Percentiles rank a stretch among this genome's conserved stretches.
Conservation (phyloP, 1,284 basidiomycete genomes). For the Wolfiporia cocos region DNA sequence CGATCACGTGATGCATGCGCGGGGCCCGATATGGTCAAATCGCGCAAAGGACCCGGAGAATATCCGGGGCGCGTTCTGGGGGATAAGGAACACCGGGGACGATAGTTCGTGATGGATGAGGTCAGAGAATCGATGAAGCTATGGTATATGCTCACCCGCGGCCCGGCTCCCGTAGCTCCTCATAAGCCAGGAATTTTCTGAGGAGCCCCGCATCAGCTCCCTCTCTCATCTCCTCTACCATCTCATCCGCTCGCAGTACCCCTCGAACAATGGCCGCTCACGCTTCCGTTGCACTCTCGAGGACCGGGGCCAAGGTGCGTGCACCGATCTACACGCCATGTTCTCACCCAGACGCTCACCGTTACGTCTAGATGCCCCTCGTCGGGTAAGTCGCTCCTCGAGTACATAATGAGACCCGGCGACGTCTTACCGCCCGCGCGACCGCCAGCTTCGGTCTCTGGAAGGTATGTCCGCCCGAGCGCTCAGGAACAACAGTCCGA, state of each 20-base stretch:
- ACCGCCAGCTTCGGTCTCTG: slow-evolving; percentile 57
- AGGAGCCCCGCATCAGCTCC: slow-evolving; percentile 1
- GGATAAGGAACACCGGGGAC: too few species aligned
- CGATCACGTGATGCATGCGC: too few species aligned
- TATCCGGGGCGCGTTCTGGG: too few species aligned
- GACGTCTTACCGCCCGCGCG: slow-evolving; percentile 5
- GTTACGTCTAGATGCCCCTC: slow-evolving; percentile 46
- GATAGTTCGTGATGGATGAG: background rate
- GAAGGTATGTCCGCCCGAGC: slow-evolving; percentile 38
- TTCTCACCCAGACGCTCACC: slow-evolving; percentile 9
- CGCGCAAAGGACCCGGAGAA: background rate
- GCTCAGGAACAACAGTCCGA: background rate
- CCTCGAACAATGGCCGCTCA: slow-evolving; percentile 32
- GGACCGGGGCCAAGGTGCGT: slow-evolving; percentile 61
- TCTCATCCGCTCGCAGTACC: slow-evolving; percentile 10
- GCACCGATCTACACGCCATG: too few species aligned
- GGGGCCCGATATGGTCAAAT: background rate
- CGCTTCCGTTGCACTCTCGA: slow-evolving; percentile 42
- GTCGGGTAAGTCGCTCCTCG: slow-evolving; percentile 40
- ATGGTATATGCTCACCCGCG: background rate
- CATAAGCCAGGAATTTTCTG: background rate
- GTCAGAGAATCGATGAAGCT: background rate
- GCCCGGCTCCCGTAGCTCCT: slow-evolving; percentile 2
- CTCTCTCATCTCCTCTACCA: slow-evolving; percentile 8
- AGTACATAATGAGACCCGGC: slow-evolving; percentile 5